A percentile compares a stretch with the other conserved stretches of the same genome.
Evolutionary conservation across 805 yeast genomes (phyloP).

Genomic region (Starmerella ratchasimensis): DNA sequence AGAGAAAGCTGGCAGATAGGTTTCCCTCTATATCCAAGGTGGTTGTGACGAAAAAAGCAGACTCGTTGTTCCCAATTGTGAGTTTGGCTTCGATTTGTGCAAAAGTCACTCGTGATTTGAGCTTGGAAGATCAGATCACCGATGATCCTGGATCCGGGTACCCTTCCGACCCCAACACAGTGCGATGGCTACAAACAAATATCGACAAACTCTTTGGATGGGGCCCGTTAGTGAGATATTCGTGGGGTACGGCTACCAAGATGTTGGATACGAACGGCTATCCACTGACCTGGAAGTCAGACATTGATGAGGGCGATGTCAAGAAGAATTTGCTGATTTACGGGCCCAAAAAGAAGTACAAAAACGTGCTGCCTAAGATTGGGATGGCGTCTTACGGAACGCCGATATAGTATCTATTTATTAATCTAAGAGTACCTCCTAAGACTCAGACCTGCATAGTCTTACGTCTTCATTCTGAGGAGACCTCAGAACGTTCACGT

Average conservation of each 20-base stretch:
- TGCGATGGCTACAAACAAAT: conserved; percentile 50
- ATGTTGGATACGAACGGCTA: conserved; percentile 43
- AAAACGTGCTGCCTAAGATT: conserved; percentile 7
- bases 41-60: conserved; percentile 90
- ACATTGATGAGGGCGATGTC: conserved; percentile 23
- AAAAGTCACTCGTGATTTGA: conserved; percentile 80
- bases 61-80: conserved; percentile 79
- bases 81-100: conserved; percentile 93
- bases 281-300: conserved; percentile 46
- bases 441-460: too few species aligned
- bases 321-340: background rate
- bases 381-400: conserved; percentile 10
- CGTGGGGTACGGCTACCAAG: conserved; percentile 89
- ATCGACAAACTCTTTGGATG: conserved; percentile 77
- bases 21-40: conserved; percentile 55
- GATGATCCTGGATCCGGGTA: conserved; percentile 75
- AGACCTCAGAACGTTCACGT: too few species aligned
- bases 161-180: conserved; percentile 83
- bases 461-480: too few species aligned
- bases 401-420: background rate
- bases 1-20: conserved; percentile 48
- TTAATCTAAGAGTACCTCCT: too few species aligned
- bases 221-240: conserved; percentile 62
- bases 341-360: background rate
- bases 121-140: conserved; percentile 28